Conservation (phyloP, 345 rosid genomes). For the Eucalyptus camaldulensis region DNA sequence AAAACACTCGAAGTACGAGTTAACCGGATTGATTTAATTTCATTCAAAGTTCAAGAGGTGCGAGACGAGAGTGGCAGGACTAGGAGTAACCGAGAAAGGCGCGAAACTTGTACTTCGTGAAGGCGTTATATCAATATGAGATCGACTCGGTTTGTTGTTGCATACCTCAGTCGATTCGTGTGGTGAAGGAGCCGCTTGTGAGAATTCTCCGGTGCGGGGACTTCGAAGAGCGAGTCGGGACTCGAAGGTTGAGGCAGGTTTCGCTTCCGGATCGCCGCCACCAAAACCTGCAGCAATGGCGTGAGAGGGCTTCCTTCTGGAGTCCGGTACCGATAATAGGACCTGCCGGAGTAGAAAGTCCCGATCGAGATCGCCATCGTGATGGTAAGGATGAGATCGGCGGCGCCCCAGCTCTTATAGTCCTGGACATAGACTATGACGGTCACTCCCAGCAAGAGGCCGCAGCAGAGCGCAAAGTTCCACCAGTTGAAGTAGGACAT, state of each 20-base stretch:
- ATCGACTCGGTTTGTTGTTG: not conserved
- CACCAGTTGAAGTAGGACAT: constrained; percentile 50
- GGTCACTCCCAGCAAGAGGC: constrained; percentile 27
- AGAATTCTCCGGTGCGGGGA: not conserved
- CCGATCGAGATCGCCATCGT: constrained; percentile 7
- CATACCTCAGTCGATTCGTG: constrained; percentile 22
- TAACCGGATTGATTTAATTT: not conserved
- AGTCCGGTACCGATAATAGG: constrained; percentile 8
- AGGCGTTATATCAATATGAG: not conserved
- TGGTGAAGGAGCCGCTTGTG: constrained; percentile 18
- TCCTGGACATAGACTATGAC: constrained; percentile 23
- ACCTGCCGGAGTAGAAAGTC: constrained; percentile 7
- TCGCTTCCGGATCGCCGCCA: constrained; percentile 24
- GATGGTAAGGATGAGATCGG: constrained; percentile 12
- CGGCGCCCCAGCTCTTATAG: constrained; percentile 16
- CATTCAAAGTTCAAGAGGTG: not conserved
- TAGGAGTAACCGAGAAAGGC: not conserved
- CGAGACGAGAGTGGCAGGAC: not conserved
- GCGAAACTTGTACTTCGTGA: not conserved
- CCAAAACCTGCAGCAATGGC: constrained; percentile 21
- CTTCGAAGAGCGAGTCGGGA: constrained; percentile 10
- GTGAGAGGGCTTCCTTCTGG: constrained; percentile 23
- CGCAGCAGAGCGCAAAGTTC: constrained; percentile 20
- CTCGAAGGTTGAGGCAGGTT: constrained; percentile 9
- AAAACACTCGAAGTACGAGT: not conserved